These are phyloP conservation scores for Agrocybe pediades DNA, from an alignment of 768 basidiomycete species.

Conservation along the genomic window DNA sequence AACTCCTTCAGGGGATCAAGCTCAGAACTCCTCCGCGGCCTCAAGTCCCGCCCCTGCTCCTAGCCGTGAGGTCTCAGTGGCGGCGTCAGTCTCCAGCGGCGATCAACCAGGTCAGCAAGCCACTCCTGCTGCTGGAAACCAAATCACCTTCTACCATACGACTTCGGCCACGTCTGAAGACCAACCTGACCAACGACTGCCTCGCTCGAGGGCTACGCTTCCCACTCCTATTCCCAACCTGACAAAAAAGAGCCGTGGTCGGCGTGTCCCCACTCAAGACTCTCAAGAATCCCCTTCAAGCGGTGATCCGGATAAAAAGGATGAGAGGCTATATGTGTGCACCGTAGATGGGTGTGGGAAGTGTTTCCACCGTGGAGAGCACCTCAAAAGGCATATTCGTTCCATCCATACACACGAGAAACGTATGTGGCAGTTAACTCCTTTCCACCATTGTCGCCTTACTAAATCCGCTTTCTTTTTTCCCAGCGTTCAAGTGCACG, in stretches of 20 bases:
- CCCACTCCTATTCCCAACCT: conserved; percentile 77
- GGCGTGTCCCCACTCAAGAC: conserved; percentile 65
- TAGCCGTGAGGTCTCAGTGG: conserved; percentile 16
- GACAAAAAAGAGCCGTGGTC: conserved; percentile 80
- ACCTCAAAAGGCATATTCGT: conserved; percentile 74
- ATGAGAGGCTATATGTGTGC: conserved; percentile 54
- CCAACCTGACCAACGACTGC: conserved; percentile 38
- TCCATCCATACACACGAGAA: conserved; percentile 79
- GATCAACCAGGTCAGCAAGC: conserved; percentile 1
- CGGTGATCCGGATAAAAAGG: conserved; percentile 25
- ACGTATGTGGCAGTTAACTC: conserved; percentile 49
- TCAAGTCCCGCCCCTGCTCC: conserved; percentile 18
- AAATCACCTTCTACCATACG: conserved; percentile 16
- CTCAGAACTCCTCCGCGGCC: conserved; percentile 5
- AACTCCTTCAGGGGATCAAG: conserved; percentile 7
- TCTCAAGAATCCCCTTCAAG: conserved; percentile 23
- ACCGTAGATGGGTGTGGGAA: conserved; percentile 71
- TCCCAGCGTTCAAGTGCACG: conserved; percentile 71
- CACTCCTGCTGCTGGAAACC: conserved; percentile 2
- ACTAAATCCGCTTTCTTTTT: conserved; percentile 3
- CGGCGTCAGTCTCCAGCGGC: conserved; percentile 6
- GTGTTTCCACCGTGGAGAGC: conserved; percentile 73
- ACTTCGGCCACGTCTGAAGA: conserved; percentile 20
- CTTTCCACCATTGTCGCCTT: conserved; percentile 4
- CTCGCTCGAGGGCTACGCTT: conserved; percentile 54